Conservation (phyloP, 1,284 basidiomycete species). For the Tilletia setariae region DNA sequence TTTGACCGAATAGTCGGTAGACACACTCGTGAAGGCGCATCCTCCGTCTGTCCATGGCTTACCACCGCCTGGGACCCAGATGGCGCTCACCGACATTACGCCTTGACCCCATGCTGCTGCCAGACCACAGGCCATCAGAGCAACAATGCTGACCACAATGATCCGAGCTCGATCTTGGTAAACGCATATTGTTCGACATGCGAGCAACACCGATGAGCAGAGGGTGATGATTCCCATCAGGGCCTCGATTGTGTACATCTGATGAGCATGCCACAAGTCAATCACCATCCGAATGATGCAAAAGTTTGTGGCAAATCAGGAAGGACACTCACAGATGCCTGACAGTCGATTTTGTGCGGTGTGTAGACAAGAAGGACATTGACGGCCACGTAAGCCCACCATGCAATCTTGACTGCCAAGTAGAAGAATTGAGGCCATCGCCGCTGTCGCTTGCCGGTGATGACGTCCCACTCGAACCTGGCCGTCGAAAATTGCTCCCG, state of each 20-base stretch:
- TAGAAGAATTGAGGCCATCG: not conserved
- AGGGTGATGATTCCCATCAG: slow-evolving; percentile 34
- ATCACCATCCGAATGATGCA: slow-evolving; percentile 24
- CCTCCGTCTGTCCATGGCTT: slow-evolving; percentile 31
- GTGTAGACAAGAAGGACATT: not conserved
- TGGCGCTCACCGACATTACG: slow-evolving; percentile 25
- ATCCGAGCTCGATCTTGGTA: slow-evolving; percentile 25
- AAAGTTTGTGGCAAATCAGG: too few relatives aligned
- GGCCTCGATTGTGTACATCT: slow-evolving; percentile 28
- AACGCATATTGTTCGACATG: slow-evolving; percentile 32
- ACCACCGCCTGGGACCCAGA: slow-evolving; percentile 25
- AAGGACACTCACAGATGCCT: slow-evolving; percentile 19
- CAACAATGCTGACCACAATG: slow-evolving; percentile 23
- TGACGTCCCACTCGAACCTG: slow-evolving; percentile 9
- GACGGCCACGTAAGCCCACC: not conserved
- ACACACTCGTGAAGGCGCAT: slow-evolving; percentile 25
- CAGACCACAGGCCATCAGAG: slow-evolving; percentile 27
- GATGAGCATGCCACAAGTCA: slow-evolving; percentile 25
- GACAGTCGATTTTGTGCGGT: not conserved
- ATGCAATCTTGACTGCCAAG: not conserved
- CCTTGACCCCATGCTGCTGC: slow-evolving; percentile 39
- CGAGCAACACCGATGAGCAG: slow-evolving; percentile 27
- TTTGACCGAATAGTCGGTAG: slow-evolving; percentile 28
- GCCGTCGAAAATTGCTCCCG: slow-evolving; percentile 1
- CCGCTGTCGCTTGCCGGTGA: not conserved